Evolutionary conservation across 768 basidiomycete species (phyloP), one percentile per base, ranked within the genome.

Genomic region (Suillus plorans): DNA sequence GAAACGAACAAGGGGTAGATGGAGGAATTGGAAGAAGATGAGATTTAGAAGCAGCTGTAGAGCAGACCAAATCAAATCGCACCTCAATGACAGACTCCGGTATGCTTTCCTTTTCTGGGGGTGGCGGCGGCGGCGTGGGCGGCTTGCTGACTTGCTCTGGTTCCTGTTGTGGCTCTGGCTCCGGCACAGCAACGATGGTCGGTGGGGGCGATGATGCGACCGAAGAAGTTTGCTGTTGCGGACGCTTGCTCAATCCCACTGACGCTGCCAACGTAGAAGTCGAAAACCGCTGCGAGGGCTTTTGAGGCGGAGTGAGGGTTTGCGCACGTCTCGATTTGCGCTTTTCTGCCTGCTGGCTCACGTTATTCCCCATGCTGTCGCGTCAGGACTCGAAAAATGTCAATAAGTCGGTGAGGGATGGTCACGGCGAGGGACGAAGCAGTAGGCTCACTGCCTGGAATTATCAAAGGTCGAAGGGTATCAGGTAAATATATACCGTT

Each of bases 41-140:
- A 56, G 47, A 55, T 55, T 12, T 64, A 50, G 5, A 44, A 60
- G 62, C 20, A 49, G 37, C 42, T 28, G 62, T 66, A 64, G 55
- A 60, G 63, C 34, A 53, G 64, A 56, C 56, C n/a, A 63, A 69
- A 60, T 55, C 50, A 7, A 14, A 61, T 34, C 64, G 61, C 22
- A 67, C 75, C 50, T 65, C 64, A 12, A 16, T 67, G 70, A 73
- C 65, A 37, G n/a, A 20, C 12, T 74, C 74, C 74, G 74, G 70
- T 71, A 69, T 73, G 1, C 66, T 63, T 31, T 76, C 70, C 68
- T 69, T 63, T 36, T 66, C 70, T 45, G 52, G 75, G 68, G 0
- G 52, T 20, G 58, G 20, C 31, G 34, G 56, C 31, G n/a, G 49
- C 63, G 56, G 59, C 5, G 31, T 20, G 1, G 55, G 65, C 64